Conservation (phyloP, 176 grass and related monocot species). For the Oryza glaberrima region DNA sequence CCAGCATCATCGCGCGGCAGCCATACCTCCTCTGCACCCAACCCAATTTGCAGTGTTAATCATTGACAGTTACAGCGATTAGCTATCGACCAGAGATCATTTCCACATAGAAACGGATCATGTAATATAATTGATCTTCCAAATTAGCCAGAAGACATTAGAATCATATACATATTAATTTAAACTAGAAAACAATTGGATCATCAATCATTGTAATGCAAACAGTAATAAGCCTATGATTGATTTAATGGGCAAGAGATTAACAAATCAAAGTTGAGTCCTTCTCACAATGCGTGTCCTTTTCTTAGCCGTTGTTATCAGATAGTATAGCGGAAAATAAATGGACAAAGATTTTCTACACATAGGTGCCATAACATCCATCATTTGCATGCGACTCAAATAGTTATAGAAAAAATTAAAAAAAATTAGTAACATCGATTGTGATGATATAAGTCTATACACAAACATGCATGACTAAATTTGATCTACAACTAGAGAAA, state of each 20-base stretch:
- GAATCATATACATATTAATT: background rate
- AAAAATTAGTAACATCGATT: too few species aligned
- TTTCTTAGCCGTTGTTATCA: background rate
- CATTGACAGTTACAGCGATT: background rate
- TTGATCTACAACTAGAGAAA: too few species aligned
- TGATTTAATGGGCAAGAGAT: background rate
- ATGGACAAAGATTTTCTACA: background rate
- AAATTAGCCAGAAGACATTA: background rate
- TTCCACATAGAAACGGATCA: background rate
- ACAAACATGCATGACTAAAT: too few species aligned
- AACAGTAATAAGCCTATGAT: background rate
- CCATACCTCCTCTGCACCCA: slow-evolving; percentile 53
- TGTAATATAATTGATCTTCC: background rate
- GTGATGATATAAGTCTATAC: too few species aligned
- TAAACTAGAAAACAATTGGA: background rate
- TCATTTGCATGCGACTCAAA: too few species aligned
- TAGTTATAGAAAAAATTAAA: too few species aligned
- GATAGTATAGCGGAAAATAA: background rate
- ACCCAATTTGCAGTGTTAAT: slow-evolving; percentile 20
- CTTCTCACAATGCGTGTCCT: background rate
- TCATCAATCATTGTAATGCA: background rate
- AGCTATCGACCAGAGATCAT: background rate
- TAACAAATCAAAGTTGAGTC: slow-evolving; percentile 7
- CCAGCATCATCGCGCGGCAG: slow-evolving; percentile 64
- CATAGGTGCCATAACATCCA: too few species aligned